A percentile compares a stretch with the other conserved stretches of the same genome.
phyloP scores from a whole-genome alignment of 73 alveolate genomes.

The Tetrahymena elliotti region DNA sequence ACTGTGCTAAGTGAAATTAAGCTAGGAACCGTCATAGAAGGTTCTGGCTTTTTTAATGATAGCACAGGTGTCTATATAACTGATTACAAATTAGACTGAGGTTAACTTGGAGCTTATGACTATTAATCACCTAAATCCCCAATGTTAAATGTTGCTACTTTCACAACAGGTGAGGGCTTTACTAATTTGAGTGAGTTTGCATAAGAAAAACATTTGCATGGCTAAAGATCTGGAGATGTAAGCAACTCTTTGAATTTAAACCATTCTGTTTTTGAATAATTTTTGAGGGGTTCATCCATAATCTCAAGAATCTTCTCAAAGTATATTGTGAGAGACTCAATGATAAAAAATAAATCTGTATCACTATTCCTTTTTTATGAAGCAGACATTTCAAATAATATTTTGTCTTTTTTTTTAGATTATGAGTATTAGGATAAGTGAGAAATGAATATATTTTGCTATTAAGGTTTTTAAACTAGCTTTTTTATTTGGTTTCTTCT shows the following conservation, averaged over 20 bases:
- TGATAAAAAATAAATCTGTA: background rate
- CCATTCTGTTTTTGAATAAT: background rate
- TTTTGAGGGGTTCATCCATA: background rate
- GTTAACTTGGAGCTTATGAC: background rate
- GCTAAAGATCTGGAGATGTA: background rate
- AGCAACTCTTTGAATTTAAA: background rate
- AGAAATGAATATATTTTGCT: background rate
- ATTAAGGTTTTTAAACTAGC: background rate
- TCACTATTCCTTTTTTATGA: background rate
- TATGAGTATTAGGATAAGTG: background rate
- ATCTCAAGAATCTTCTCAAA: background rate
- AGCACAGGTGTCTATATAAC: background rate
- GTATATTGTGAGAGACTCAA: background rate
- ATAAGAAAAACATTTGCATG: background rate
- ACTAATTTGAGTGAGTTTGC: background rate
- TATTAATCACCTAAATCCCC: background rate
- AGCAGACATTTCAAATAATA: background rate
- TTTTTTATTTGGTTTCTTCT: background rate
- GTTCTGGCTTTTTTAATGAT: background rate
- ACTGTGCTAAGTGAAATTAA: background rate
- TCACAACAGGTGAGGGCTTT: background rate
- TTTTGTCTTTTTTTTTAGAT: background rate
- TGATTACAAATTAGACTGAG: background rate
- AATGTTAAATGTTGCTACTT: background rate
- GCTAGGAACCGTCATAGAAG: background rate